Evolutionary conservation across 2,329 filamentous ascomycete species (phyloP), one percentile per base, ranked within the genome.

Genomic region (Aspergillus quadrilineatus): DNA sequence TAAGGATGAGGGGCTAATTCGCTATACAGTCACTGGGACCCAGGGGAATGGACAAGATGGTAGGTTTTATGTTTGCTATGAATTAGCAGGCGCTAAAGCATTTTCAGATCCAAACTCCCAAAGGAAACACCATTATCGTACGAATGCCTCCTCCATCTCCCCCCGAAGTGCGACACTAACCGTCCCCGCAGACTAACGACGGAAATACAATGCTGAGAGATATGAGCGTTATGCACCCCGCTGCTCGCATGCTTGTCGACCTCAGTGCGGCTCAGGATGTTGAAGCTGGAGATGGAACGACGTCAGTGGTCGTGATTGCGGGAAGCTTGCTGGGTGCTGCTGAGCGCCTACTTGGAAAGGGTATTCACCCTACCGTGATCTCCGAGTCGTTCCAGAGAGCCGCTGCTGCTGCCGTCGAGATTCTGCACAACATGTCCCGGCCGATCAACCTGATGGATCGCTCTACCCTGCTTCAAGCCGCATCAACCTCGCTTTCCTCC

Each of bases 151-250:
- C 59, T 56, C 51, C 55, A 53, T 50, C 50, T 12, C 29, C 12
- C 29, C 34, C 50, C 51, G 53, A 58, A 32, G 51, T 46, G 55
- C 43, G 53, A 73, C 73, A 77, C 55, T 53, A 44, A 57, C 50
- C 43, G 10, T 59, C 60, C 53, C 53, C 61, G 60, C 63, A 80
- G 78, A 99, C 94, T 71, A 99, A 99, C 82, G 94, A 99, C 78
- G 94, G 94, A 75, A 96, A 95, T 80, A 99, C 94, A 56, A 99
- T 99, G 93, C 80, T 99, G 72, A 96, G 90, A 80, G 93, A 93
- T 81, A 97, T 99, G 94, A 89, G 90, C 64, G 94, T 99, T 65
- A 92, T 99, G 89, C 94, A 99, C 74, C 94, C 94, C n/a, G 96
- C 95, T 48, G 94, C 94, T 50, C 97, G 96, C 81, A 99, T 99